Percentiles rank a stretch among this genome's conserved stretches.
Evolutionary conservation across 2,329 filamentous ascomycete species (phyloP).

Genomic region (Cytospora piceae): DNA sequence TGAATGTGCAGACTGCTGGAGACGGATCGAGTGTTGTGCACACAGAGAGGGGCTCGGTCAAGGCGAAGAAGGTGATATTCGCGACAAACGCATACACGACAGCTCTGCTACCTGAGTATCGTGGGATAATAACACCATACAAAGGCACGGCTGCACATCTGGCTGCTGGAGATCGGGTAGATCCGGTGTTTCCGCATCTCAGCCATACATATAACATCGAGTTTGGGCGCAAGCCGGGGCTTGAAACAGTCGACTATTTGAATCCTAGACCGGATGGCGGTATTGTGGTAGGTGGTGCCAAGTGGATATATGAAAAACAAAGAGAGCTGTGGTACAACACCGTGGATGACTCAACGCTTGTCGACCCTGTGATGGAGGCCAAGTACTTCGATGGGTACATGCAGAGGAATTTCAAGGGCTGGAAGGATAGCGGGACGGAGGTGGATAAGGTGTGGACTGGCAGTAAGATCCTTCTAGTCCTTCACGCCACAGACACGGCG

Average conservation of each 20-base stretch:
- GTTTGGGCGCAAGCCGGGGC: conserved; percentile 11
- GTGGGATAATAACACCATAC: conserved; percentile 23
- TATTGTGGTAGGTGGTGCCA: conserved; percentile 29
- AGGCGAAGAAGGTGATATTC: conserved; percentile 21
- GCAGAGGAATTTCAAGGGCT: conserved; percentile 34
- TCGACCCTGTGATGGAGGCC: conserved; percentile 28
- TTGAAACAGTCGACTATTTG: conserved; percentile 27
- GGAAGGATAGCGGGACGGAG: conserved; percentile 32
- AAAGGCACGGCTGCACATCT: conserved; percentile 29
- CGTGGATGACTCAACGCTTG: conserved; percentile 34
- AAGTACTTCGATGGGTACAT: conserved; percentile 37
- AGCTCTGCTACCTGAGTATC: conserved; percentile 23
- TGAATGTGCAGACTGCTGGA: conserved; percentile 3
- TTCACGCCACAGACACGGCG: background rate
- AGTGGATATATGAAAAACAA: conserved; percentile 23
- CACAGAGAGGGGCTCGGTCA: conserved; percentile 15
- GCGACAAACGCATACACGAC: conserved; percentile 27
- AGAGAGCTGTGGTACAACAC: conserved; percentile 27
- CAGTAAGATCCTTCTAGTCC: conserved; percentile 27
- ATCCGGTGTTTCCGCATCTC: conserved; percentile 25
- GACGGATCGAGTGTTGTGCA: conserved; percentile 16
- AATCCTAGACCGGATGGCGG: conserved; percentile 29
- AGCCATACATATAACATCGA: conserved; percentile 31
- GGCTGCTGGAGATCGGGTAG: conserved; percentile 1
- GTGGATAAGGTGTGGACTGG: conserved; percentile 34